phyloP scores from a whole-genome alignment of 441 rosid species.

The Pelargonium cotyledonis region DNA sequence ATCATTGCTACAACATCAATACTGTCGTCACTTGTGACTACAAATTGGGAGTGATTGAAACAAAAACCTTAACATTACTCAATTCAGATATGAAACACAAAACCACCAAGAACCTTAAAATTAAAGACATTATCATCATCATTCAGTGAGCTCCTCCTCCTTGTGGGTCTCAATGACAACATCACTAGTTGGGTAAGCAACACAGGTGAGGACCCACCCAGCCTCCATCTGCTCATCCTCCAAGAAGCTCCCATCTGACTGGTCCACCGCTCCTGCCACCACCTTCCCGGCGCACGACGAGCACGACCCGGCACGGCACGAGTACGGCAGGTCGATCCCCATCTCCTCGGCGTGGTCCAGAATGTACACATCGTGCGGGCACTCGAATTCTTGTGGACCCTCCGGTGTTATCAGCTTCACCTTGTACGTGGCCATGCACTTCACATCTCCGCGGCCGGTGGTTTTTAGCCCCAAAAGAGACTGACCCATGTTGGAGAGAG shows the following conservation, averaged over 20 bases:
- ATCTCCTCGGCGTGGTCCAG: conserved; percentile 61
- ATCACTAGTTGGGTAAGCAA: conserved; percentile 54
- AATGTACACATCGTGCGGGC: conserved; percentile 53
- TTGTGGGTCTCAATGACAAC: conserved; percentile 75
- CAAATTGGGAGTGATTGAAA: no score
- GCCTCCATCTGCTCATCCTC: conserved; percentile 58
- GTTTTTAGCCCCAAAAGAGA: conserved; percentile 55
- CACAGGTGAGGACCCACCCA: conserved; percentile 85
- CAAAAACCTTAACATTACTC: no score
- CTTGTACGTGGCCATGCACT: conserved; percentile 65
- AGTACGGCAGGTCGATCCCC: conserved; percentile 82
- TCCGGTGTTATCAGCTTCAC: conserved; percentile 72
- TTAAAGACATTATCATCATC: no score
- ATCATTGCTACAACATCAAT: no score
- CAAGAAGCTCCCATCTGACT: conserved; percentile 75
- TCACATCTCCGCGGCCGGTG: conserved; percentile 33
- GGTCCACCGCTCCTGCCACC: conserved; percentile 47
- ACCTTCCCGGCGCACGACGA: conserved; percentile 82
- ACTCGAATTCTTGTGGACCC: conserved; percentile 40
- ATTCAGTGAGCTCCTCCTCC: conserved; percentile 61
- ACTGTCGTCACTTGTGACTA: no score
- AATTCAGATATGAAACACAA: no score
- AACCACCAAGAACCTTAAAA: no score
- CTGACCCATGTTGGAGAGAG: conserved; percentile 23
- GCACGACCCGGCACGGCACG: conserved; percentile 96